Evolutionary conservation across 2,329 filamentous ascomycete species (phyloP).

Genomic region (Xylaria multiplex): DNA sequence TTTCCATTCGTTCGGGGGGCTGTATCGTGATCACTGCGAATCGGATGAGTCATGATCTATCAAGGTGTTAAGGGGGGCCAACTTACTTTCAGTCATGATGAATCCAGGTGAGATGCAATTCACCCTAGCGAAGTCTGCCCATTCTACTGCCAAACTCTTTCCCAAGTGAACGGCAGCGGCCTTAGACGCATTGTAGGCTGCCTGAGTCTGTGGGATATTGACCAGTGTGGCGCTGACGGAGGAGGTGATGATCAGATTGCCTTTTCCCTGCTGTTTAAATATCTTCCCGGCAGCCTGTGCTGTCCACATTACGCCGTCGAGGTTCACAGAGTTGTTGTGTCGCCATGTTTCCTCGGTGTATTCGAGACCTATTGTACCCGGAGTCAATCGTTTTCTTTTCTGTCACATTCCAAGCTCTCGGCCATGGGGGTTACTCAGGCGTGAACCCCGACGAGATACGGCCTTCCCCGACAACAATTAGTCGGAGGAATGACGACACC

Average conservation of each 20-base stretch:
- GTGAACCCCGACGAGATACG: neutral
- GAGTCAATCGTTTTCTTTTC: neutral
- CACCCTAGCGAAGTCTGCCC: constrained; percentile 55
- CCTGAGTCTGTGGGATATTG: constrained; percentile 33
- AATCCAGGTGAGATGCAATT: constrained; percentile 54
- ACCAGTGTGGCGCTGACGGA: constrained; percentile 30
- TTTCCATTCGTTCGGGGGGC: constrained; percentile 44
- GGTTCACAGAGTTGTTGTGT: constrained; percentile 54
- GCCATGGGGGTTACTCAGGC: neutral
- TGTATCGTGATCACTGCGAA: constrained; percentile 47
- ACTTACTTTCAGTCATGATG: constrained; percentile 49
- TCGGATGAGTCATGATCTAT: constrained; percentile 2
- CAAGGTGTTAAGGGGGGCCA: neutral
- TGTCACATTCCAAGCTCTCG: neutral
- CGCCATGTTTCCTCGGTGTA: constrained; percentile 54
- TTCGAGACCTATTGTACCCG: constrained; percentile 45
- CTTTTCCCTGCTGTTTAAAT: constrained; percentile 50
- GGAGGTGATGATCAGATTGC: constrained; percentile 32
- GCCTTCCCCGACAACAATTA: neutral
- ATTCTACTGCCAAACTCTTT: constrained; percentile 56
- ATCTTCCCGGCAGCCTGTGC: constrained; percentile 55
- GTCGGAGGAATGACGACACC: neutral
- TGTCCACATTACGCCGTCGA: constrained; percentile 56
- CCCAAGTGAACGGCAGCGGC: constrained; percentile 53
- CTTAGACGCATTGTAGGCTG: constrained; percentile 30